Evolutionary conservation across 495 filamentous ascomycete species (phyloP).

Genomic region (Penicillium herquei): DNA sequence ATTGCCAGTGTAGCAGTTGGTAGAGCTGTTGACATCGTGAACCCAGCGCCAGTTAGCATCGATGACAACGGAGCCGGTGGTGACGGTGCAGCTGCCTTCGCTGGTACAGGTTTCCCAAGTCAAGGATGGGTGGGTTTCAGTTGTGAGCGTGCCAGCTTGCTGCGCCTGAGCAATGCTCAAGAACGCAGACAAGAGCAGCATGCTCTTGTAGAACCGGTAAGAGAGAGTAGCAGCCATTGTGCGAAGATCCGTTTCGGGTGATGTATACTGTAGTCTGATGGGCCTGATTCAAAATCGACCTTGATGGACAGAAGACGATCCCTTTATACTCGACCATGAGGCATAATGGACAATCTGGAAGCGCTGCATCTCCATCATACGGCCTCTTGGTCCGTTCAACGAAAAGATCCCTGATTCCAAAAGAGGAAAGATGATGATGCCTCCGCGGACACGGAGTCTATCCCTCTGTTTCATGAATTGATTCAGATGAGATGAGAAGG

Average conservation of each 20-base stretch:
- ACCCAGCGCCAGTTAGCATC: constrained; percentile 68
- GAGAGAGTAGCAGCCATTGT: constrained; percentile 22
- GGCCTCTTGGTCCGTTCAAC: constrained; percentile 17
- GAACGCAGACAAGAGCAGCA: constrained; percentile 22
- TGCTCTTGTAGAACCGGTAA: constrained; percentile 22
- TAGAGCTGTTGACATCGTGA: constrained; percentile 48
- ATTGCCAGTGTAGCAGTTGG: constrained; percentile 66
- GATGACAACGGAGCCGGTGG: constrained; percentile 55
- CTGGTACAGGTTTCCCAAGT: constrained; percentile 56
- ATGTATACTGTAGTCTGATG: background rate
- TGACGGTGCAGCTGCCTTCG: constrained; percentile 49
- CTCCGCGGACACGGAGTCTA: constrained; percentile 29
- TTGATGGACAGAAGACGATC: background rate
- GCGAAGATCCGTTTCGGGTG: background rate
- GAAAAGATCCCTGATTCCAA: constrained; percentile 7
- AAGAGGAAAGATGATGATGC: constrained; percentile 11
- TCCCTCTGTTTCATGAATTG: constrained; percentile 6
- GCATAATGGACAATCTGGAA: background rate
- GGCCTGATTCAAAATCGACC: background rate
- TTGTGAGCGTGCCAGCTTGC: constrained; percentile 37
- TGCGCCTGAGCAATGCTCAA: constrained; percentile 40
- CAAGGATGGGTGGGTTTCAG: constrained; percentile 60
- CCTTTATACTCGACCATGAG: background rate
- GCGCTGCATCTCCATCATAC: background rate
- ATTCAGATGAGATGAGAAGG: constrained; percentile 3